Percentiles rank a stretch among this genome's conserved stretches.
These are phyloP conservation scores for Linderniella brevidens DNA, from an alignment of 257 asterid species.

Conservation along the genomic window DNA sequence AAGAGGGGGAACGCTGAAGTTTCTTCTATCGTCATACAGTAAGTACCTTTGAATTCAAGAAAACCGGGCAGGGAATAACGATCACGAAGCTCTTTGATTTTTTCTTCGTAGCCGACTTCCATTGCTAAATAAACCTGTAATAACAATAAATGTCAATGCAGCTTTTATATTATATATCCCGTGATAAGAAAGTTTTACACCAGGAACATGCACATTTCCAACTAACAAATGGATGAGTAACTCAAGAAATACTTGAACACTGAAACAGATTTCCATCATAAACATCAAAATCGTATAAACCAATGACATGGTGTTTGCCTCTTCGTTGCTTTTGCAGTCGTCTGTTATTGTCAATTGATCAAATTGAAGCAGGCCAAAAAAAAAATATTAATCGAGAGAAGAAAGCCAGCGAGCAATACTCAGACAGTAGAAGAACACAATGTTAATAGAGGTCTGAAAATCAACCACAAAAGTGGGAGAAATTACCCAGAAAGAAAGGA, in stretches of 20 bases:
- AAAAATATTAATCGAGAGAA: too few species aligned
- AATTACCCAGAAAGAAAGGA: constrained; percentile 5
- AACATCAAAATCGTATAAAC: too few species aligned
- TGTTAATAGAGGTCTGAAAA: neutral
- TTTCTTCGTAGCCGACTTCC: constrained; percentile 94
- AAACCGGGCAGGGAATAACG: constrained; percentile 73
- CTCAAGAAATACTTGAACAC: too few species aligned
- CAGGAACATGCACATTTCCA: neutral
- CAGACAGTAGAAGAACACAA: too few species aligned
- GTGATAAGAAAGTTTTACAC: neutral
- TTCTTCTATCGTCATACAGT: constrained; percentile 10
- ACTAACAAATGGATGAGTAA: too few species aligned
- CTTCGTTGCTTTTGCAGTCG: too few species aligned
- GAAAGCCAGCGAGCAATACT: too few species aligned
- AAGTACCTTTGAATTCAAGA: constrained; percentile 51
- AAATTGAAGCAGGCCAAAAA: too few species aligned
- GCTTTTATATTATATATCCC: neutral
- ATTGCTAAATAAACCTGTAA: constrained; percentile 80
- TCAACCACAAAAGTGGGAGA: neutral
- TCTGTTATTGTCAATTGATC: too few species aligned
- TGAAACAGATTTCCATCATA: too few species aligned
- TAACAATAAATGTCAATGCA: neutral
- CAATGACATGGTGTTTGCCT: too few species aligned
- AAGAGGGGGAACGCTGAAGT: neutral
- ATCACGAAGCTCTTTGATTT: constrained; percentile 82